Evolutionary conservation across 257 asterid species (phyloP).

Genomic region (Solanum etuberosum): DNA sequence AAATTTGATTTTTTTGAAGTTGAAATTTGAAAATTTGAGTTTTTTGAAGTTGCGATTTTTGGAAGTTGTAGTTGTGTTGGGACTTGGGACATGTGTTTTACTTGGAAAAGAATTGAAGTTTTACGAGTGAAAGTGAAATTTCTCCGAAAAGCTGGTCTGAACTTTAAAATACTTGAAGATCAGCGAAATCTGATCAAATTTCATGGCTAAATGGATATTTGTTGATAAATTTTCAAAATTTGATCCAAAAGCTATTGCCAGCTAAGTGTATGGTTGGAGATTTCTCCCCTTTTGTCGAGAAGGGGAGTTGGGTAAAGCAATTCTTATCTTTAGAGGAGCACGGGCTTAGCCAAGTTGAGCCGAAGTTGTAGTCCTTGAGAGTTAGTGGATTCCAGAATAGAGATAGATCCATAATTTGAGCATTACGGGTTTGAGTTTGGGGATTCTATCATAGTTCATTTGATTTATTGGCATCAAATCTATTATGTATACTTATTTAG

Average conservation of each 20-base stretch:
- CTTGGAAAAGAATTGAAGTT: neutral
- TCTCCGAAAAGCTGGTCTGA: neutral
- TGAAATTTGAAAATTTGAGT: neutral
- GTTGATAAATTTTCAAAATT: neutral
- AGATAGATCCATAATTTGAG: neutral
- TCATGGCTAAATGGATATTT: neutral
- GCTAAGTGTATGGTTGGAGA: neutral
- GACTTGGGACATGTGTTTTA: neutral
- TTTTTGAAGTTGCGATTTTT: neutral
- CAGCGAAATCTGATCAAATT: neutral
- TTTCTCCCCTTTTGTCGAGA: neutral
- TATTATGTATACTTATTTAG: neutral
- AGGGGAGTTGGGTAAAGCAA: neutral
- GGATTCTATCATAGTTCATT: neutral
- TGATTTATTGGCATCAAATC: neutral
- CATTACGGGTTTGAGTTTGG: neutral
- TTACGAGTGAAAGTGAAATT: neutral
- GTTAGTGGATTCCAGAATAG: neutral
- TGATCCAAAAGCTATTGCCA: neutral
- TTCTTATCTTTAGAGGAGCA: neutral
- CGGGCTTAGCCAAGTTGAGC: neutral
- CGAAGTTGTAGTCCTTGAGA: neutral
- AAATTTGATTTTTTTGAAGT: too few species aligned
- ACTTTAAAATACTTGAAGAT: neutral
- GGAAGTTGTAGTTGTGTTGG: neutral